These are phyloP conservation scores for Aspergillus incahuasiensis DNA, from an alignment of 495 filamentous ascomycete species.

Conservation along the genomic window DNA sequence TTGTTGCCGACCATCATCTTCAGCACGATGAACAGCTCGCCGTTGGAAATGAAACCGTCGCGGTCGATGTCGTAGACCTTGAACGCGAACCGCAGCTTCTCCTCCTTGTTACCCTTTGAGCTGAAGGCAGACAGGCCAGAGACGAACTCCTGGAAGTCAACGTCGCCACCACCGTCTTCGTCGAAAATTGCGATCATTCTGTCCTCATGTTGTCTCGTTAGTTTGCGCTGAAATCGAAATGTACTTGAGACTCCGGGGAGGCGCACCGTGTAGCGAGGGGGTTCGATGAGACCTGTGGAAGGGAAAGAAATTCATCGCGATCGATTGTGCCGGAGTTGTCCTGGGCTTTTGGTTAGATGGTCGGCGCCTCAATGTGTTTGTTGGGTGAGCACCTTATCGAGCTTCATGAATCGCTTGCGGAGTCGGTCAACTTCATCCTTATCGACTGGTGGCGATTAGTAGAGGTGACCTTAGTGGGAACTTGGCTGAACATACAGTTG, in stretches of 20 bases:
- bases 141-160: conserved; percentile 99
- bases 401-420: conserved; percentile 97
- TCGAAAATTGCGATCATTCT: conserved; percentile 99
- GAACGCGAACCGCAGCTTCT: conserved; percentile 97
- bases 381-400: conserved; percentile 75
- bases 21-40: conserved; percentile 96
- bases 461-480: background rate
- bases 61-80: conserved; percentile 99
- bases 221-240: background rate
- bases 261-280: conserved; percentile 85
- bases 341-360: conserved; percentile 38
- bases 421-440: conserved; percentile 93
- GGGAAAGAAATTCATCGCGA: conserved; percentile 94
- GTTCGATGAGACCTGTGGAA: conserved; percentile 97
- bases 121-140: conserved; percentile 92
- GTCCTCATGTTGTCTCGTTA: background rate
- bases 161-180: conserved; percentile 95
- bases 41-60: conserved; percentile 98
- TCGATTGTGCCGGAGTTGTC: conserved; percentile 98
- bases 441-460: conserved; percentile 61
- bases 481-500: conserved; percentile 64
- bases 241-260: background rate
- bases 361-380: conserved; percentile 3
- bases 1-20: conserved; percentile 99
- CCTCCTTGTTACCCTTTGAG: conserved; percentile 97